Conservation (phyloP, 495 filamentous ascomycete genomes). For the Glonium stellatum region DNA sequence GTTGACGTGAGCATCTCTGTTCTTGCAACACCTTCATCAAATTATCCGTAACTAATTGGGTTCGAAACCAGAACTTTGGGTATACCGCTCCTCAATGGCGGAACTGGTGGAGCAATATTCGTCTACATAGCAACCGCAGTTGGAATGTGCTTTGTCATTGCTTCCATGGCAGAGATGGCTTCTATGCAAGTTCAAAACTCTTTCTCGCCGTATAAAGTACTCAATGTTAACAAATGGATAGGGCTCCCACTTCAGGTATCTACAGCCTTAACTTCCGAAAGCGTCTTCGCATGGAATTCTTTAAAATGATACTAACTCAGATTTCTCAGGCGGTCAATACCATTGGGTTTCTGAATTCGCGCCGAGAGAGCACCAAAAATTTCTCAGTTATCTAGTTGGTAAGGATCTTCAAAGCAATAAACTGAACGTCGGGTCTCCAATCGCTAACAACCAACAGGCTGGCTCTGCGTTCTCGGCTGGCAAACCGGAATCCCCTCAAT, state of each 20-base stretch:
- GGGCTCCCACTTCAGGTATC: conserved; percentile 42
- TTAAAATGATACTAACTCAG: too few relatives aligned
- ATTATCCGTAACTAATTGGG: neutral
- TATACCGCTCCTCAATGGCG: conserved; percentile 7
- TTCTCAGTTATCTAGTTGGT: conserved; percentile 46
- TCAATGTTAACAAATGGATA: conserved; percentile 2
- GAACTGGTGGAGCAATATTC: conserved; percentile 9
- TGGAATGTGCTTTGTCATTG: conserved; percentile 7
- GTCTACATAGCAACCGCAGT: conserved; percentile 5
- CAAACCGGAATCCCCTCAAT: conserved; percentile 34
- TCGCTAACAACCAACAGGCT: conserved; percentile 24
- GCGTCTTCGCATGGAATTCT: too few relatives aligned
- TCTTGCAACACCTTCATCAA: neutral
- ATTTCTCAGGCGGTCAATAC: conserved; percentile 42
- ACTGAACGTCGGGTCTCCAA: neutral
- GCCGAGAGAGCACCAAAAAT: conserved; percentile 34
- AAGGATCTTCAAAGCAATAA: conserved; percentile 3
- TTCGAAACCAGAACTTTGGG: neutral
- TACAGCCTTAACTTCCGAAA: too few relatives aligned
- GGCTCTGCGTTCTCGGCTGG: conserved; percentile 38
- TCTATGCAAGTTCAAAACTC: conserved; percentile 6
- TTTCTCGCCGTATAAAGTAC: neutral
- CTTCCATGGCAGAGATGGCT: conserved; percentile 12
- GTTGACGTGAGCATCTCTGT: neutral
- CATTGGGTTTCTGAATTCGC: conserved; percentile 51